phyloP scores from a whole-genome alignment of 352 stramenopile species.

The Phytophthora nicotianae region DNA sequence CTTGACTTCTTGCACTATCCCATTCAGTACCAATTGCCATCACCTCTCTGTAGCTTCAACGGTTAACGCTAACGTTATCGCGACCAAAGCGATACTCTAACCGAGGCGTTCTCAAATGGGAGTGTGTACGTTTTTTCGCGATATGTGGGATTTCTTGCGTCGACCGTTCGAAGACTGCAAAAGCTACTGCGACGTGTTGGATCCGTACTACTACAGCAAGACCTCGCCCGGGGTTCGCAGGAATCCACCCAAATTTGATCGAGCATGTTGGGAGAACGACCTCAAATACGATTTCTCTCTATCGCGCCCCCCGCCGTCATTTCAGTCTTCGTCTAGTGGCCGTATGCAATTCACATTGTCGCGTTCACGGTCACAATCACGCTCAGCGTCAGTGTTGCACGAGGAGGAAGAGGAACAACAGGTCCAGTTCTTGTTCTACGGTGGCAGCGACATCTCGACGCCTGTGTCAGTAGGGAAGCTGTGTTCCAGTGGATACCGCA shows the following conservation, averaged over 20 bases:
- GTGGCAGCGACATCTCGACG: constrained; percentile 40
- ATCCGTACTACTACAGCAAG: constrained; percentile 35
- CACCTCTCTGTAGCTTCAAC: too few species aligned
- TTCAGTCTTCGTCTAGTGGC: constrained; percentile 8
- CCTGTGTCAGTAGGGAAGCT: constrained; percentile 22
- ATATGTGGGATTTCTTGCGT: constrained; percentile 29
- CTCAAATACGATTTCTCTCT: constrained; percentile 36
- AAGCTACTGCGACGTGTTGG: constrained; percentile 27
- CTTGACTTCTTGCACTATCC: too few species aligned
- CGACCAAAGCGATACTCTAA: too few species aligned
- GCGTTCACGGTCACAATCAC: constrained; percentile 9
- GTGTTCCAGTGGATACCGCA: constrained; percentile 22
- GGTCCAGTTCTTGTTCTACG: constrained; percentile 55
- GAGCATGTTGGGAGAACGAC: constrained; percentile 24
- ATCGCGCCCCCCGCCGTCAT: constrained; percentile 22
- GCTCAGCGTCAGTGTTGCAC: neutral
- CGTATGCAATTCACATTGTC: constrained; percentile 18
- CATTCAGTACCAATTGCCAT: too few species aligned
- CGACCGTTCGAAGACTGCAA: constrained; percentile 37
- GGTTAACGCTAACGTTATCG: too few species aligned
- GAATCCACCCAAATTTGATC: constrained; percentile 30
- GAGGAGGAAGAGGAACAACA: constrained; percentile 29
- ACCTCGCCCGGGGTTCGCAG: constrained; percentile 34
- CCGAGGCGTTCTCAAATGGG: too few species aligned
- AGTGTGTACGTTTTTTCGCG: constrained; percentile 14